Percentiles rank a stretch among this genome's conserved stretches.
Evolutionary conservation across 1,284 basidiomycete genomes (phyloP).

Genomic region (Sporisorium graminicola): DNA sequence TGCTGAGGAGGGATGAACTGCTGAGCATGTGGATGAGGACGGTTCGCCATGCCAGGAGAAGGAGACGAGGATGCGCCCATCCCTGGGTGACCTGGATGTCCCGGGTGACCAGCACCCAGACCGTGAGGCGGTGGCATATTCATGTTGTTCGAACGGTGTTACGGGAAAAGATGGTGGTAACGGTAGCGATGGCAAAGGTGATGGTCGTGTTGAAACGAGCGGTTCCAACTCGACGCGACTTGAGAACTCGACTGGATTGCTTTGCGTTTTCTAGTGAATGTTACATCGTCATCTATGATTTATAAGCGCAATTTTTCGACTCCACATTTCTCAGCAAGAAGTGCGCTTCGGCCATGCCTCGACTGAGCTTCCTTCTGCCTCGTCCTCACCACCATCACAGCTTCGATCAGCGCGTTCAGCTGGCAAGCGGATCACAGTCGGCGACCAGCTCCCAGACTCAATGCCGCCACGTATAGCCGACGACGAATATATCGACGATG

Average conservation of each 20-base stretch:
- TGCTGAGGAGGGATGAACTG: slow-evolving; percentile 34
- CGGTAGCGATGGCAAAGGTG: not conserved
- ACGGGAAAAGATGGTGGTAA: too few species aligned
- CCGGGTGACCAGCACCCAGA: slow-evolving; percentile 28
- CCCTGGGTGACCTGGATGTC: slow-evolving; percentile 30
- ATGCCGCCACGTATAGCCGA: slow-evolving; percentile 49
- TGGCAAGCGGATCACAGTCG: not conserved
- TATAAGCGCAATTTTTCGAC: too few species aligned
- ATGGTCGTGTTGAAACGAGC: slow-evolving; percentile 8
- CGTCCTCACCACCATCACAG: not conserved
- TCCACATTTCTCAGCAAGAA: slow-evolving; percentile 16
- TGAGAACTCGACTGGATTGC: slow-evolving; percentile 1
- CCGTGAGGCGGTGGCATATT: slow-evolving; percentile 53
- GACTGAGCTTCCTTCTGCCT: slow-evolving; percentile 1
- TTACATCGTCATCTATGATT: too few species aligned
- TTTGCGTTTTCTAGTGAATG: slow-evolving; percentile 2
- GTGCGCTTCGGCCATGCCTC: slow-evolving; percentile 6
- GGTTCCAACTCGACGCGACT: slow-evolving; percentile 10
- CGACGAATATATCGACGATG: slow-evolving; percentile 50
- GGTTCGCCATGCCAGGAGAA: slow-evolving; percentile 41
- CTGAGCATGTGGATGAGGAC: slow-evolving; percentile 33
- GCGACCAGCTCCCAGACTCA: not conserved
- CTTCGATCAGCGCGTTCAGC: not conserved
- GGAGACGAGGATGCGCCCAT: slow-evolving; percentile 29
- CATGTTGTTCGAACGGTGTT: slow-evolving; percentile 12